Percentiles rank a stretch among this genome's conserved stretches.
Evolutionary conservation across 352 stramenopile genomes (phyloP).

Genomic region (Globisporangium viniferum): DNA sequence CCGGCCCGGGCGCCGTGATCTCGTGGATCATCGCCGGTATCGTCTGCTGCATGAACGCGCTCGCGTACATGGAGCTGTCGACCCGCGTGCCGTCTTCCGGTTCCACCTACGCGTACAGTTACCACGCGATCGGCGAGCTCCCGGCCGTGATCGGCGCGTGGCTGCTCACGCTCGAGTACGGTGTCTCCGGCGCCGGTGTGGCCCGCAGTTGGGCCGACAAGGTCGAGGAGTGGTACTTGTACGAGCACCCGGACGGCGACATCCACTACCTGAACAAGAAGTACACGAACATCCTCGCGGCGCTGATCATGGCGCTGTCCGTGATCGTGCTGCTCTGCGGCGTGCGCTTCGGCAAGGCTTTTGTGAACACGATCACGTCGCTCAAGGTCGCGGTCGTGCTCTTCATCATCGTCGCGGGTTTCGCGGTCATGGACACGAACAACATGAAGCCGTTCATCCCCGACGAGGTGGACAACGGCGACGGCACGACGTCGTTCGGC

Average conservation of each 20-base stretch:
- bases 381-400: constrained; percentile 84
- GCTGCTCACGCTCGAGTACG: constrained; percentile 92
- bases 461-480: background rate
- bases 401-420: constrained; percentile 91
- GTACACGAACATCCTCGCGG: constrained; percentile 58
- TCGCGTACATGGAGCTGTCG: constrained; percentile 90
- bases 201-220: constrained; percentile 92
- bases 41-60: constrained; percentile 75
- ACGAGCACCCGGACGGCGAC: constrained; percentile 35
- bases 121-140: constrained; percentile 91
- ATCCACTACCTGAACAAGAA: constrained; percentile 55
- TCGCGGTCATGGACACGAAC: constrained; percentile 66
- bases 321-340: constrained; percentile 75
- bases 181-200: constrained; percentile 86
- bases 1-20: constrained; percentile 77
- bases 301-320: constrained; percentile 69
- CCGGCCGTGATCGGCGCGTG: constrained; percentile 87
- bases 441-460: constrained; percentile 87
- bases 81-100: constrained; percentile 86
- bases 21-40: constrained; percentile 81
- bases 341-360: constrained; percentile 87
- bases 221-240: constrained; percentile 61
- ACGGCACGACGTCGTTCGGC: constrained; percentile 25
- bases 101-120: constrained; percentile 91
- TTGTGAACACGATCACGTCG: constrained; percentile 85